Evolutionary conservation across 768 basidiomycete genomes (phyloP), one percentile per base, ranked within the genome.

Genomic region (Chalciporus piperatus): DNA sequence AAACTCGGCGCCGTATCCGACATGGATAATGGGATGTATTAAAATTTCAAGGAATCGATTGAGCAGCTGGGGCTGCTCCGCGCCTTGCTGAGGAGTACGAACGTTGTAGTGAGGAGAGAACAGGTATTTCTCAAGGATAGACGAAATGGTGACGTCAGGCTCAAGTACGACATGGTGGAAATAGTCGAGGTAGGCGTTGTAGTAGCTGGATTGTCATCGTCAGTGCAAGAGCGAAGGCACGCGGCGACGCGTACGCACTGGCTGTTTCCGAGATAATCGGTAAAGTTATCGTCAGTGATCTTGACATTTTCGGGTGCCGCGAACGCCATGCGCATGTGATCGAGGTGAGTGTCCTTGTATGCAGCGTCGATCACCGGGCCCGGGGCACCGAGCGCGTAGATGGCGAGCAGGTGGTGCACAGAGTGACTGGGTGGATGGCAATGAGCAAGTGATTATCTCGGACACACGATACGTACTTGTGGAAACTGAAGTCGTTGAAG

Each of bases 1-100:
- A 51, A 88, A 87, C 60, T 88, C 87, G 8, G 76, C 65, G 2
- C 84, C 87, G 60, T 81, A 80, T 4, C 83, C 85, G 4, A 71
- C 55, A 58, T 87, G 83, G 35, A 89, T 87, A 50, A 87, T 55
- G 0, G 85, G 82, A 54, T 89, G 87, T 2, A 87, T 51, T 20
- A 88, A 66, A 17, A 83, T 84, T 12, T 78, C 74, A 28, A 85
- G 55, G 52, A 83, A 74, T 13, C 84, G 76, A 53, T 74, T 77
- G 2, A 88, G 66, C 82, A 88, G 83, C 54, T 76, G 67, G 0
- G 81, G 81, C 23, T 78, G 74, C 41, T 70, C 63, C 5, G 67
- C 66, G 11, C 59, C 67, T 32, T 51, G 57, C 30, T 45, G 45
- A 1, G 60, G 55, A 0, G 60, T 55, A 11, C 66, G 72, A 40